These are phyloP conservation scores for Beauveria medogensis DNA, from an alignment of 2,329 filamentous ascomycete species.

Conservation along the genomic window DNA sequence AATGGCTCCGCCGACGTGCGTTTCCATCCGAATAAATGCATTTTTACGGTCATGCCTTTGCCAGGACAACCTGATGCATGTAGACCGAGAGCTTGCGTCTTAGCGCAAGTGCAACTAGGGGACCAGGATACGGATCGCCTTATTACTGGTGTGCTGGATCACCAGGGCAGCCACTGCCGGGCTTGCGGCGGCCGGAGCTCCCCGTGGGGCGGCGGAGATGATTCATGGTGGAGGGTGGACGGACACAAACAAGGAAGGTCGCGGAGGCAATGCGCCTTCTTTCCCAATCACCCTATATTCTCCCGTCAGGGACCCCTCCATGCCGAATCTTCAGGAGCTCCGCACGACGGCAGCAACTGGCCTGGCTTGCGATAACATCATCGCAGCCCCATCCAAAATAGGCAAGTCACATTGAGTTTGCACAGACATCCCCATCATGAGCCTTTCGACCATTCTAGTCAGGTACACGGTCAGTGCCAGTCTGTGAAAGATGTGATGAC, in stretches of 20 bases:
- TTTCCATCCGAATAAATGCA: neutral
- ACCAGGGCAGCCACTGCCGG: neutral
- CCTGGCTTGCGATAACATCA: no score
- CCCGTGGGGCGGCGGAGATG: slow-evolving; percentile 3
- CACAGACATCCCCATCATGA: neutral
- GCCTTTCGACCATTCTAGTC: neutral
- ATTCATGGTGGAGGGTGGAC: neutral
- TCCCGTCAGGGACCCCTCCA: neutral
- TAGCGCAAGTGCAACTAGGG: neutral
- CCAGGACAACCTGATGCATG: neutral
- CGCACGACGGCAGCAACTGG: no score
- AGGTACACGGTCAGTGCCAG: neutral
- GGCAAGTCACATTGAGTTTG: slow-evolving; percentile 1
- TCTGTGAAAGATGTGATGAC: neutral
- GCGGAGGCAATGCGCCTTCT: neutral
- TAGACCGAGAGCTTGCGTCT: neutral
- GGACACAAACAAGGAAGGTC: neutral
- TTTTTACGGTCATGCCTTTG: neutral
- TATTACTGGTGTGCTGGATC: neutral
- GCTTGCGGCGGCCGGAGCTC: neutral
- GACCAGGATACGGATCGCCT: neutral
- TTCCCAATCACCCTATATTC: neutral
- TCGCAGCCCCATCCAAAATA: neutral
- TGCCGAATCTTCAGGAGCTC: neutral
- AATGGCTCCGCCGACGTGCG: neutral